Percentiles rank a stretch among this genome's conserved stretches.
These are phyloP conservation scores for Simplicillium sp. DNA, from an alignment of 2,329 filamentous ascomycete species.

Conservation along the genomic window DNA sequence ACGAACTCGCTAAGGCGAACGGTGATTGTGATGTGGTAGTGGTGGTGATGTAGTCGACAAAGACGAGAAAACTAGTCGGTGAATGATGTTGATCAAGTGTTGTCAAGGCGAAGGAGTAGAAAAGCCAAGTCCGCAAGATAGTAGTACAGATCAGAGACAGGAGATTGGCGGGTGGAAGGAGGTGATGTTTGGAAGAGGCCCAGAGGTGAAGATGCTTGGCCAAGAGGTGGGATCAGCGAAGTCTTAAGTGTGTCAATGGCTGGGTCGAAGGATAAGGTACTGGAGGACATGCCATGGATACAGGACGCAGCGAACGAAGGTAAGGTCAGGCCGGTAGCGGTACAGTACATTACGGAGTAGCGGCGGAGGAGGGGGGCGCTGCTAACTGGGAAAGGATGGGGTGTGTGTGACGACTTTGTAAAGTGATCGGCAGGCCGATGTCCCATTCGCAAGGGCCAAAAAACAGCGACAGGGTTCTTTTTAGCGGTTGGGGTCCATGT, in stretches of 20 bases:
- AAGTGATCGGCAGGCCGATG: slow-evolving; percentile 45
- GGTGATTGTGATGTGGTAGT: too few species aligned
- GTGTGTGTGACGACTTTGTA: slow-evolving; percentile 40
- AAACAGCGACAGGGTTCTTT: slow-evolving; percentile 28
- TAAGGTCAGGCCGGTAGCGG: slow-evolving; percentile 21
- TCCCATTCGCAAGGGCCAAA: slow-evolving; percentile 38
- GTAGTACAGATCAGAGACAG: slow-evolving; percentile 30
- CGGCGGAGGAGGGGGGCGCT: slow-evolving; percentile 9
- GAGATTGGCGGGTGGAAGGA: slow-evolving; percentile 9
- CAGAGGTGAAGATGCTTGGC: neutral
- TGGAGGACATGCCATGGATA: too few species aligned
- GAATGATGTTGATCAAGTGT: slow-evolving; percentile 3
- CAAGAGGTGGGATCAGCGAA: slow-evolving; percentile 44
- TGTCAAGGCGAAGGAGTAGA: slow-evolving; percentile 5
- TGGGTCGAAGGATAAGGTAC: slow-evolving; percentile 21
- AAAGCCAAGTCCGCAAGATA: slow-evolving; percentile 5
- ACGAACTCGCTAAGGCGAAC: too few species aligned
- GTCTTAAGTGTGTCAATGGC: slow-evolving; percentile 39
- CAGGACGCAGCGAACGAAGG: slow-evolving; percentile 16
- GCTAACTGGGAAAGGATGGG: slow-evolving; percentile 11
- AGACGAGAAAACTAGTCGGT: slow-evolving; percentile 21
- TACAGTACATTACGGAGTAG: neutral
- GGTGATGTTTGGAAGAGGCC: neutral
- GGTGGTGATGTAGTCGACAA: slow-evolving; percentile 1
- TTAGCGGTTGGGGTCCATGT: neutral